phyloP scores from a whole-genome alignment of 495 filamentous ascomycete genomes.

The Hypoxylon crocopeplum region DNA sequence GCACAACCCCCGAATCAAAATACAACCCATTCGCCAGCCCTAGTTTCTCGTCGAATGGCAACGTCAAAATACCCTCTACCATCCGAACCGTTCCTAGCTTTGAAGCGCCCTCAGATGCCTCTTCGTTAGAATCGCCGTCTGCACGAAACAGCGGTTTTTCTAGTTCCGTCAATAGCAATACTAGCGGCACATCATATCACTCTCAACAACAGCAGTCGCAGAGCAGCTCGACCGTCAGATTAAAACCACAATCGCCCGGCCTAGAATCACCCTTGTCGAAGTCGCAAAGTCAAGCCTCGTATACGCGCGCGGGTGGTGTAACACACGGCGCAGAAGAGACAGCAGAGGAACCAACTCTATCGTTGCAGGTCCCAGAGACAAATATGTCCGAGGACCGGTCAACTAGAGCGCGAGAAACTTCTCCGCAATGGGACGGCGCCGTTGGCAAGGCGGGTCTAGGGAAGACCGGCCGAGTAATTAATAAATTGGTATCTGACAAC shows the following conservation, averaged over 20 bases:
- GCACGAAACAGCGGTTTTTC: constrained; percentile 54
- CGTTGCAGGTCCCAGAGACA: constrained; percentile 35
- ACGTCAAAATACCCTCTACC: constrained; percentile 43
- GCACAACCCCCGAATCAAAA: constrained; percentile 23
- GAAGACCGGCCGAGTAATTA: constrained; percentile 93
- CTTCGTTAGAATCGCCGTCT: constrained; percentile 38
- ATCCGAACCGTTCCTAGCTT: constrained; percentile 56
- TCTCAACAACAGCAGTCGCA: constrained; percentile 43
- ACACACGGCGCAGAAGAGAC: constrained; percentile 22
- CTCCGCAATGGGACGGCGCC: constrained; percentile 69
- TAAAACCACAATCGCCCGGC: constrained; percentile 40
- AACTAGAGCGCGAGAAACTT: constrained; percentile 23
- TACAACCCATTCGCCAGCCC: constrained; percentile 19
- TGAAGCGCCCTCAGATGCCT: constrained; percentile 47
- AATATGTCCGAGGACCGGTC: constrained; percentile 43
- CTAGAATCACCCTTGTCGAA: constrained; percentile 17
- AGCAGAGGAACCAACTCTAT: constrained; percentile 12
- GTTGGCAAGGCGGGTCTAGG: constrained; percentile 81
- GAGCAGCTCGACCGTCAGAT: constrained; percentile 37
- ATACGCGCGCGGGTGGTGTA: constrained; percentile 31
- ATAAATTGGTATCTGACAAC: constrained; percentile 86
- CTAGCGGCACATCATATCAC: constrained; percentile 47
- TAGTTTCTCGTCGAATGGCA: constrained; percentile 23
- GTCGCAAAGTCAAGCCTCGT: constrained; percentile 23
- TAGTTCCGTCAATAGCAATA: constrained; percentile 54